phyloP scores from a whole-genome alignment of 192 early-diverging fungal genomes.

The Entomortierella lignicola region DNA sequence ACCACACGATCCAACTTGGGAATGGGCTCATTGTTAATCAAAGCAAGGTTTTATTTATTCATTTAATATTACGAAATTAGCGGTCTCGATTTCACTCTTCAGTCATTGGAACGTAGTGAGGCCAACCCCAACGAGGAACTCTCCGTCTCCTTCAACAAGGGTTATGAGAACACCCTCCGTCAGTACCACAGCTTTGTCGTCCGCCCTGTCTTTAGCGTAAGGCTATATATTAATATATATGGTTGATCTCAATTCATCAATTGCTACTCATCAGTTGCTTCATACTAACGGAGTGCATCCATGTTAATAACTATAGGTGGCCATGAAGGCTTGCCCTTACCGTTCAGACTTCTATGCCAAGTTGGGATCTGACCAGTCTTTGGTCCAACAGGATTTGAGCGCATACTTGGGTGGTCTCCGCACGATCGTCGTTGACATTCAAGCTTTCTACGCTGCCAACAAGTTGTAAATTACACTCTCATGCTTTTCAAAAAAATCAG shows the following conservation, averaged over 20 bases:
- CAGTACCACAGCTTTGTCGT: slow-evolving; percentile 78
- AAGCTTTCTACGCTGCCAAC: slow-evolving; percentile 64
- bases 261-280: not conserved
- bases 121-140: slow-evolving; percentile 69
- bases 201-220: slow-evolving; percentile 72
- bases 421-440: slow-evolving; percentile 72
- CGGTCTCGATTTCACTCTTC: slow-evolving; percentile 82
- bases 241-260: too few species aligned
- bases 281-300: not conserved
- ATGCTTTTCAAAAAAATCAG: too few species aligned
- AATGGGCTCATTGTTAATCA: slow-evolving; percentile 1
- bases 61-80: slow-evolving; percentile 45
- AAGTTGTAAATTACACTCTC: slow-evolving; percentile 41
- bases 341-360: slow-evolving; percentile 91
- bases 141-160: slow-evolving; percentile 75
- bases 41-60: not conserved
- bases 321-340: slow-evolving; percentile 93
- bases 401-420: slow-evolving; percentile 84
- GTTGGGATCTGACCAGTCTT: slow-evolving; percentile 73
- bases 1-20: not conserved
- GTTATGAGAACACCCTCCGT: slow-evolving; percentile 77
- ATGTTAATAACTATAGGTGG: slow-evolving; percentile 64
- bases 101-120: slow-evolving; percentile 72
- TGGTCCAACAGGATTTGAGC: slow-evolving; percentile 67
- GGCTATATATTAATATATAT: slow-evolving; percentile 25